Evolutionary conservation across 2,329 filamentous ascomycete genomes (phyloP).

Genomic region (Xylariaceae sp.): DNA sequence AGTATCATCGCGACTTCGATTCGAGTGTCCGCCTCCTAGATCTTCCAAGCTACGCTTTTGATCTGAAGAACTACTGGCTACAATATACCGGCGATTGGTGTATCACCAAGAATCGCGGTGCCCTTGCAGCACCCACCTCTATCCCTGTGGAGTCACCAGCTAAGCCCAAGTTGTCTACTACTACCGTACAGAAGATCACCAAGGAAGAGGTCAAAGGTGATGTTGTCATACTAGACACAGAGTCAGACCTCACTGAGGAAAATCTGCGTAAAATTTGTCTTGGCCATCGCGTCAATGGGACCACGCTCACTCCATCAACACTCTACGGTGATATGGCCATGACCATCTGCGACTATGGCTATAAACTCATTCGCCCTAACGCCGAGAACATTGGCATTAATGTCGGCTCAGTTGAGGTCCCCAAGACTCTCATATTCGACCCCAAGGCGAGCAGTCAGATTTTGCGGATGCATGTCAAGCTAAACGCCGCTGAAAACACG

Average conservation of each 20-base stretch:
- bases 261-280: constrained; percentile 59
- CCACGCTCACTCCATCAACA: constrained; percentile 60
- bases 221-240: constrained; percentile 56
- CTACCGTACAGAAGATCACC: constrained; percentile 61
- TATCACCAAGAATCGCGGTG: constrained; percentile 61
- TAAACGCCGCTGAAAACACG: constrained; percentile 50
- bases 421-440: constrained; percentile 63
- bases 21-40: constrained; percentile 54
- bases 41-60: constrained; percentile 65
- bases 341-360: constrained; percentile 63
- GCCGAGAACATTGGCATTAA: constrained; percentile 56
- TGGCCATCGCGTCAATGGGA: constrained; percentile 66
- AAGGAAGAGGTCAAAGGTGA: constrained; percentile 60
- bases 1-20: constrained; percentile 62
- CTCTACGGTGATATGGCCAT: constrained; percentile 47
- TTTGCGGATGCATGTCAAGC: constrained; percentile 57
- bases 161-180: constrained; percentile 58
- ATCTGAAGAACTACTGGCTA: constrained; percentile 70
- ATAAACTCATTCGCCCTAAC: constrained; percentile 58
- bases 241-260: constrained; percentile 62
- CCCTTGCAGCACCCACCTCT: constrained; percentile 38
- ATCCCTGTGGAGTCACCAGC: constrained; percentile 27
- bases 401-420: constrained; percentile 63
- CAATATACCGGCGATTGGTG: constrained; percentile 59
- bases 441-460: constrained; percentile 48